Percentiles rank a stretch among this genome's conserved stretches.
Conservation (phyloP, 768 basidiomycete species). For the Lentinula guzmanii region DNA sequence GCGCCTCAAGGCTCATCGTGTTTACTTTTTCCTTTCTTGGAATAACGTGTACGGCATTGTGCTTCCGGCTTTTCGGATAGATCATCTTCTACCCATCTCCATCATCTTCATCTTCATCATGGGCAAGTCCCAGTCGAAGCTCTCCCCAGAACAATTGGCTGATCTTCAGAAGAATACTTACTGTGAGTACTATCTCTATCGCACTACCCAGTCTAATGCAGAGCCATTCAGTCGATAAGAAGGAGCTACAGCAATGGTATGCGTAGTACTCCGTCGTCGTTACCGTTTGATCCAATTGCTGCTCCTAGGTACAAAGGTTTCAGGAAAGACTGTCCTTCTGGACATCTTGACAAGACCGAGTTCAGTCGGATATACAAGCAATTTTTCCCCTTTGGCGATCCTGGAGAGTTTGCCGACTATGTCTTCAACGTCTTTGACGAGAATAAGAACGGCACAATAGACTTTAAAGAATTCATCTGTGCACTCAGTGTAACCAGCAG, state of each 20-base stretch:
- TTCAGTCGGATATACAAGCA: slow-evolving; percentile 99
- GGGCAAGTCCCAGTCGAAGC: slow-evolving; percentile 97
- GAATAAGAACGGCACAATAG: slow-evolving; percentile 94
- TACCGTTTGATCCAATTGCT: slow-evolving; percentile 10
- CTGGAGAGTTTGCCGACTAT: slow-evolving; percentile 93
- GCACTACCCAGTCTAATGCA: slow-evolving; percentile 9
- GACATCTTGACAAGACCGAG: slow-evolving; percentile 91
- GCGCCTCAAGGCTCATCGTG: background rate
- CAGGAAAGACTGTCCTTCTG: slow-evolving; percentile 96
- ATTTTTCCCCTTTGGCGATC: slow-evolving; percentile 99
- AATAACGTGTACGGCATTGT: background rate
- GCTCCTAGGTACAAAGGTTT: slow-evolving; percentile 93
- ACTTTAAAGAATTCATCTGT: slow-evolving; percentile 99
- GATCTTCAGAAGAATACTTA: slow-evolving; percentile 98
- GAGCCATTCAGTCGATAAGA: slow-evolving; percentile 75
- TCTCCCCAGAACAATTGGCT: slow-evolving; percentile 87
- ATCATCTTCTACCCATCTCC: background rate
- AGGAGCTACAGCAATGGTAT: slow-evolving; percentile 93
- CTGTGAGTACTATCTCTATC: slow-evolving; percentile 47
- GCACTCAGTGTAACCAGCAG: slow-evolving; percentile 93
- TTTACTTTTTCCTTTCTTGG: background rate
- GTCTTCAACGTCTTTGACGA: slow-evolving; percentile 98
- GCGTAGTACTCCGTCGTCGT: slow-evolving; percentile 8
- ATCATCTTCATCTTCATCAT: slow-evolving; percentile 31
- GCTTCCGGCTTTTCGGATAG: background rate